Evolutionary conservation across 1,139 yeast genomes (phyloP).

Genomic region (Suhomyces wounanorum): DNA sequence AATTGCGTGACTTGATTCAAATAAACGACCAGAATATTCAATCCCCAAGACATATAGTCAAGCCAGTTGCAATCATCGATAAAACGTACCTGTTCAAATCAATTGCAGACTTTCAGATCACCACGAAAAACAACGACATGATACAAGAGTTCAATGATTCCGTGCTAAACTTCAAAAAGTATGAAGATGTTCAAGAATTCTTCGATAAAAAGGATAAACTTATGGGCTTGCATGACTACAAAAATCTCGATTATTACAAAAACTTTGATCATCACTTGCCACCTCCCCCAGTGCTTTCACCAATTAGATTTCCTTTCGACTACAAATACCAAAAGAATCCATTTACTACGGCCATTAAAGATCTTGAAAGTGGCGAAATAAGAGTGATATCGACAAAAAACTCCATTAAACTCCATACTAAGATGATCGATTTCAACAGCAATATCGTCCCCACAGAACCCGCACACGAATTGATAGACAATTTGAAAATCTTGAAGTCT

Average conservation of each 20-base stretch:
- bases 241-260: slow-evolving; percentile 27
- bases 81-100: slow-evolving; percentile 79
- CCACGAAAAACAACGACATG: slow-evolving; percentile 58
- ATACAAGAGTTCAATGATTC: slow-evolving; percentile 35
- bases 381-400: slow-evolving; percentile 41
- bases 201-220: slow-evolving; percentile 41
- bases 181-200: slow-evolving; percentile 42
- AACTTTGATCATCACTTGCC: slow-evolving; percentile 65
- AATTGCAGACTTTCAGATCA: slow-evolving; percentile 84
- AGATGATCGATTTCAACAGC: slow-evolving; percentile 36
- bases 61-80: slow-evolving; percentile 70
- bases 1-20: slow-evolving; percentile 54
- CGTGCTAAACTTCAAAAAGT: slow-evolving; percentile 29
- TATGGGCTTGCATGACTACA: slow-evolving; percentile 36
- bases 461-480: slow-evolving; percentile 40
- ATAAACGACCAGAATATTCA: slow-evolving; percentile 19
- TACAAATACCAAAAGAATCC: slow-evolving; percentile 50
- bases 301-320: slow-evolving; percentile 71
- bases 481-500: slow-evolving; percentile 28
- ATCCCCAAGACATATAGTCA: slow-evolving; percentile 38
- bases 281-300: slow-evolving; percentile 86
- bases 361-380: slow-evolving; percentile 62
- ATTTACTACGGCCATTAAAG: slow-evolving; percentile 59
- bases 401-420: slow-evolving; percentile 50
- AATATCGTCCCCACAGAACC: slow-evolving; percentile 35